Conservation (phyloP, 768 basidiomycete genomes). For the Lactarius tabidus region DNA sequence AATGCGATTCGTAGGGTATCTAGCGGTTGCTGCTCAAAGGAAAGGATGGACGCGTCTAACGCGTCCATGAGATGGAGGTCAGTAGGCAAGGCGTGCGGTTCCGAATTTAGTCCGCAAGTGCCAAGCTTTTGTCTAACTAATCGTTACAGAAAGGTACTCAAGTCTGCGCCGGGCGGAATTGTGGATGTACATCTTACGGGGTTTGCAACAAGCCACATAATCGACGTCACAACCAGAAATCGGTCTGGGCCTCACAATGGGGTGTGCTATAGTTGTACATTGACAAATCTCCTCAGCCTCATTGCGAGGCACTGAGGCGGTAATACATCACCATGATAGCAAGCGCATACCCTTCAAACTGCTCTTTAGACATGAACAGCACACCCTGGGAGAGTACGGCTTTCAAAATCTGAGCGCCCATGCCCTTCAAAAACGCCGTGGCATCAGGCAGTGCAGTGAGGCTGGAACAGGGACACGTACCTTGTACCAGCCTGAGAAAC, state of each 20-base stretch:
- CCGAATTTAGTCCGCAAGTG: not conserved
- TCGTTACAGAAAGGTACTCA: not conserved
- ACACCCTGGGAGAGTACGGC: slow-evolving; percentile 94
- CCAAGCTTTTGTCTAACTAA: not conserved
- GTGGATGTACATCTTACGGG: not conserved
- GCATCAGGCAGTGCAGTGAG: not conserved
- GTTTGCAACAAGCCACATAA: not conserved
- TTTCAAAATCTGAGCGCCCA: slow-evolving; percentile 94
- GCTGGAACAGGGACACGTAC: slow-evolving; percentile 39
- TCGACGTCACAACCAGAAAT: not conserved
- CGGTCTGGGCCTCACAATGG: too few species aligned
- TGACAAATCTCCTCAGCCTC: not conserved
- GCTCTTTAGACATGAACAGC: slow-evolving; percentile 95
- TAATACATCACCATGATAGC: slow-evolving; percentile 53
- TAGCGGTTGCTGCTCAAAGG: slow-evolving; percentile 14
- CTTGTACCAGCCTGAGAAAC: slow-evolving; percentile 94
- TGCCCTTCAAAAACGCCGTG: slow-evolving; percentile 55
- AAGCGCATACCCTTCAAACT: slow-evolving; percentile 88
- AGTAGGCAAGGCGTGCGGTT: not conserved
- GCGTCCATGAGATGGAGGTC: slow-evolving; percentile 19
- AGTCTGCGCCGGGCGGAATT: not conserved
- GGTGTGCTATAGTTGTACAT: not conserved
- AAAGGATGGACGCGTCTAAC: slow-evolving; percentile 7
- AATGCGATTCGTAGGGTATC: slow-evolving; percentile 15
- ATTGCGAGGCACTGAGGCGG: not conserved